phyloP scores from a whole-genome alignment of 495 filamentous ascomycete genomes.

The Hamigera avellanea region DNA sequence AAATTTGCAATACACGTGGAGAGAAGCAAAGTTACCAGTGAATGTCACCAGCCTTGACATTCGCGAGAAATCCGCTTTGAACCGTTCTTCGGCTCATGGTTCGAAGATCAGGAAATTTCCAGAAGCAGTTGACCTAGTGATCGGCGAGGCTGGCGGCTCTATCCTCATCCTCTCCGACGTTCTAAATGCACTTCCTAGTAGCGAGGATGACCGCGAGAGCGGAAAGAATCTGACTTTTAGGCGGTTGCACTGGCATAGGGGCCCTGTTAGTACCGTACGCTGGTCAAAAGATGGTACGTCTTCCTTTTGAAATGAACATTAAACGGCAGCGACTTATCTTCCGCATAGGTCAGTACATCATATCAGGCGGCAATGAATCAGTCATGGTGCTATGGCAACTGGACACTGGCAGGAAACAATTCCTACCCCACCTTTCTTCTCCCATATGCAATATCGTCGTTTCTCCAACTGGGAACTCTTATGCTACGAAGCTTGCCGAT shows the following conservation, averaged over 20 bases:
- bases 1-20: slow-evolving; percentile 37
- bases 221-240: slow-evolving; percentile 31
- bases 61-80: slow-evolving; percentile 6
- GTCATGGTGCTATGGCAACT: slow-evolving; percentile 94
- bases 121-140: slow-evolving; percentile 49
- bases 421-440: slow-evolving; percentile 77
- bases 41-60: slow-evolving; percentile 24
- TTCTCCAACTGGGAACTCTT: slow-evolving; percentile 66
- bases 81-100: slow-evolving; percentile 21
- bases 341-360: slow-evolving; percentile 75
- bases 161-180: slow-evolving; percentile 72
- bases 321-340: slow-evolving; percentile 3
- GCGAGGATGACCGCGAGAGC: slow-evolving; percentile 19
- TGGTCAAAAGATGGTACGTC: slow-evolving; percentile 88
- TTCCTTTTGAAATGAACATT: slow-evolving; percentile 3
- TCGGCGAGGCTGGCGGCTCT: slow-evolving; percentile 63
- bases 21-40: slow-evolving; percentile 29
- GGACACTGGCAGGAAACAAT: slow-evolving; percentile 68
- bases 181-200: slow-evolving; percentile 39
- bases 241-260: slow-evolving; percentile 84
- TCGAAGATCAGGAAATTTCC: slow-evolving; percentile 11
- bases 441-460: slow-evolving; percentile 73
- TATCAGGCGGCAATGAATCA: slow-evolving; percentile 85
- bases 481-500: slow-evolving; percentile 74
- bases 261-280: slow-evolving; percentile 64